Percentiles rank a stretch among this genome's conserved stretches.
phyloP scores from a whole-genome alignment of 2,329 filamentous ascomycete species.

The Beauveria pseudobassiana region DNA sequence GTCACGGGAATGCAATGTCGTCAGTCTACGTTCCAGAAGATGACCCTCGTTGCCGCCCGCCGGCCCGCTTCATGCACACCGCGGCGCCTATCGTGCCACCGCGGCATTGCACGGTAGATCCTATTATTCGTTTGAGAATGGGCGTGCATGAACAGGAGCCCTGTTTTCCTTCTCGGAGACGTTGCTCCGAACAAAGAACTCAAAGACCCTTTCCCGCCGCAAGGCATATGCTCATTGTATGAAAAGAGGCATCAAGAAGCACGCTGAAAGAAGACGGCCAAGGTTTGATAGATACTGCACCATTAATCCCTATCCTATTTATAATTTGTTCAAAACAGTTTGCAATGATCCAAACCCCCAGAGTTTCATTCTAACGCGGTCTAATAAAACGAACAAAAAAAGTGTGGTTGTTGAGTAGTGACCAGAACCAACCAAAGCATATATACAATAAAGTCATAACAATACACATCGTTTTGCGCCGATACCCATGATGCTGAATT shows the following conservation, averaged over 20 bases:
- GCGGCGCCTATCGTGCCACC: no score
- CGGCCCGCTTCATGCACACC: no score
- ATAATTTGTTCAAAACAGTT: background rate
- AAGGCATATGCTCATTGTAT: background rate
- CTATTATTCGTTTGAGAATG: no score
- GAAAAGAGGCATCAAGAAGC: background rate
- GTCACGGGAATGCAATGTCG: no score
- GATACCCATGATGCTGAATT: constrained; percentile 10
- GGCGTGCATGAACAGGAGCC: background rate
- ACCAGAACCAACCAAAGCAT: background rate
- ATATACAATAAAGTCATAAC: constrained; percentile 7
- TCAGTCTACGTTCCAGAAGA: no score
- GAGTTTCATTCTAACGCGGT: constrained; percentile 7
- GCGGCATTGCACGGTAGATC: no score
- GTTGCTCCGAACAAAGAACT: background rate
- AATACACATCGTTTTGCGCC: constrained; percentile 10
- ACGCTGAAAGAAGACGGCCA: background rate
- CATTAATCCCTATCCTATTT: constrained; percentile 7
- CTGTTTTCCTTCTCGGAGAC: background rate
- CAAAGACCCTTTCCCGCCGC: background rate
- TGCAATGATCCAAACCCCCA: background rate
- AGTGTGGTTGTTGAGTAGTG: background rate
- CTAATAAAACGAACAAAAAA: background rate
- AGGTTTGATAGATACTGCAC: background rate
- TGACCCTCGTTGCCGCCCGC: no score